Base-by-base conservation (phyloP, 2,329 filamentous ascomycete genomes). In the Aspergillus piperis region DNA sequence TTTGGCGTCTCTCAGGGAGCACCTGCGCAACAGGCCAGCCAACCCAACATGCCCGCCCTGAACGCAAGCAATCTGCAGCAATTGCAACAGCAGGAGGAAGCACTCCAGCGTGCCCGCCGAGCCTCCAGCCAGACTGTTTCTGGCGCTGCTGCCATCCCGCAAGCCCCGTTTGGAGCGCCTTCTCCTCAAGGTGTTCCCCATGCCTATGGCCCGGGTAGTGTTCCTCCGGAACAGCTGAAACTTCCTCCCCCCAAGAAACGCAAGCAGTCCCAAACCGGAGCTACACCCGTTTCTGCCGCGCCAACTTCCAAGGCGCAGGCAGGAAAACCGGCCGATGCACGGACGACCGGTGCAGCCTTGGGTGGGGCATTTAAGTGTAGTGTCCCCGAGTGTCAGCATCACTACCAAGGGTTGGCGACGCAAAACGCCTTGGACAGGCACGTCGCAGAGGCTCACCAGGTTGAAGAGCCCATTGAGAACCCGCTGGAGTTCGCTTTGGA, bases 121-220 rank as follows among this genome's bases (percentile, higher is more conserved):
- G 71, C 69, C 19, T 76, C 78, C 25, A 75, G 71, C 57, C 77
- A 75, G 50, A 73, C 78, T 50, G 71, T 69, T 17, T 81, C 83
- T 50, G 75, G 78, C 48, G 78, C 82, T 39, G 80, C 82, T 19
- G 83, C 80, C 6, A 75, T 79, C 8, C 75, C 81, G n/a, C 78
- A 83, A 42, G 80, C 84, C 30, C 83, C 83, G 10, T 85, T 85
- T 54, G 80, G 81, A 56, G 80, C 78, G 15, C 78, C 80, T 25
- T 84, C 83, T 51, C 84, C 84, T 15, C 80, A 83, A 57, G 85
- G 85, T 23, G 80, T 86, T 59, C 84, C 86, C 8, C 81, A 82
- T 62, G 84, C 83, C 54, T 84, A 85, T 58, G 79, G 78, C 8
- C 77, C 79, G 19, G 80, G 79, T 19, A 78, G 80, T 53, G 78